phyloP scores from a whole-genome alignment of 176 grass and related monocot species.

The Bromus sterilis region DNA sequence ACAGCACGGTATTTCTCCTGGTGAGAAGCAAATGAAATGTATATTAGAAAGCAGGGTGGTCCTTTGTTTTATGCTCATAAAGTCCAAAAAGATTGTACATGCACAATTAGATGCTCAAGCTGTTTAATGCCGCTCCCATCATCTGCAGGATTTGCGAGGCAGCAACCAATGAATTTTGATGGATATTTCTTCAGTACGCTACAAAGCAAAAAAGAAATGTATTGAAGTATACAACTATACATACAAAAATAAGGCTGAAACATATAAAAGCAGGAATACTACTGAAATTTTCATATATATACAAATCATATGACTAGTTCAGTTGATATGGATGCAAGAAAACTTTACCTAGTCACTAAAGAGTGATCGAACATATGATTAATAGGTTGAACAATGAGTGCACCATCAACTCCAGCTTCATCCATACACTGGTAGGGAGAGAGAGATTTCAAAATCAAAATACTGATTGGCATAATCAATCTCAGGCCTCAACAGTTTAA shows the following conservation, averaged over 20 bases:
- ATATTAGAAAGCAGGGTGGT: neutral
- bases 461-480: neutral
- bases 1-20: conserved; percentile 77
- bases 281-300: neutral
- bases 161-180: conserved; percentile 83
- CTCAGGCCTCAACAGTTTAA: neutral
- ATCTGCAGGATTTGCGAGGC: conserved; percentile 82
- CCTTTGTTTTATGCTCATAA: neutral
- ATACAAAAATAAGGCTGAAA: neutral
- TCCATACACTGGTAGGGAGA: conserved; percentile 59
- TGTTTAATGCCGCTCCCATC: conserved; percentile 72
- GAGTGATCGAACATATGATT: conserved; percentile 95
- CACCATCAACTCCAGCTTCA: conserved; percentile 75
- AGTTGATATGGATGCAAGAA: neutral
- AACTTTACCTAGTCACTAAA: conserved; percentile 58
- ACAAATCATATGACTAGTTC: neutral
- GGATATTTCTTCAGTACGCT: conserved; percentile 85
- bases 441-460: neutral
- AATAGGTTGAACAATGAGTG: conserved; percentile 82
- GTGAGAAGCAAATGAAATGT: conserved; percentile 7
- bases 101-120: conserved; percentile 68
- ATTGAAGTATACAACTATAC: neutral
- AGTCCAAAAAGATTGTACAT: conserved; percentile 29
- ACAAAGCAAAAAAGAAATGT: conserved; percentile 10
- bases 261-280: neutral